Evolutionary conservation across 2,329 filamentous ascomycete genomes (phyloP).

Genomic region (Proliferodiscus dingleyae): DNA sequence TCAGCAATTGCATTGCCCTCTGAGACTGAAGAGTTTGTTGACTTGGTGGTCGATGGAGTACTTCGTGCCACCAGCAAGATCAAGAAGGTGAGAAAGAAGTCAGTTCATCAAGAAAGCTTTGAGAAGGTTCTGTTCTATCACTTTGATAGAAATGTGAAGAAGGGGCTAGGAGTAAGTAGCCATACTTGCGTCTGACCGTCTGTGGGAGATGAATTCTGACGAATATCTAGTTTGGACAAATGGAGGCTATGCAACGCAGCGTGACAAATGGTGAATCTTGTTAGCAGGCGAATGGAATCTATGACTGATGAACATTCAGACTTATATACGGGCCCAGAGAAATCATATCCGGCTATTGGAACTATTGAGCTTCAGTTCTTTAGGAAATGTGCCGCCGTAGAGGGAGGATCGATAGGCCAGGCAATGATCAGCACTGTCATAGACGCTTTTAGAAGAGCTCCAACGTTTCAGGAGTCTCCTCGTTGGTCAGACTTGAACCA

Average conservation of each 20-base stretch:
- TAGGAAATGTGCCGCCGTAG: conserved; percentile 4
- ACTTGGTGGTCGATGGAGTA: conserved; percentile 27
- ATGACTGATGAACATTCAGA: too few relatives aligned
- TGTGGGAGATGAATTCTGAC: neutral
- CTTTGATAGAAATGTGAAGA: conserved; percentile 3
- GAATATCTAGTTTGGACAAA: neutral
- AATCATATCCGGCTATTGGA: conserved; percentile 9
- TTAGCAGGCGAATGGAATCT: too few relatives aligned
- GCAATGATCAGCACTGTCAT: neutral
- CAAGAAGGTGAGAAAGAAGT: conserved; percentile 1
- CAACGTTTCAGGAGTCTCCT: conserved; percentile 14
- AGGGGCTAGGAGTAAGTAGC: neutral
- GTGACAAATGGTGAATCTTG: too few relatives aligned
- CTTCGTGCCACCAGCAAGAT: conserved; percentile 16
- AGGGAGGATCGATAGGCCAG: neutral
- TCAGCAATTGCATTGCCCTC: conserved; percentile 4
- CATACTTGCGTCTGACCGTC: neutral
- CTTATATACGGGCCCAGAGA: too few relatives aligned
- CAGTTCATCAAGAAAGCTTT: neutral
- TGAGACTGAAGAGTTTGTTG: conserved; percentile 16
- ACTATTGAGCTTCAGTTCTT: conserved; percentile 11
- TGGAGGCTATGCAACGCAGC: neutral
- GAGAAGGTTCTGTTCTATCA: conserved; percentile 7
- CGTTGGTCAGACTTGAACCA: conserved; percentile 18
- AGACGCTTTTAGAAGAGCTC: conserved; percentile 6